Evolutionary conservation across 2,329 filamentous ascomycete genomes (phyloP).

Genomic region (Pseudogymnoascus sp.): DNA sequence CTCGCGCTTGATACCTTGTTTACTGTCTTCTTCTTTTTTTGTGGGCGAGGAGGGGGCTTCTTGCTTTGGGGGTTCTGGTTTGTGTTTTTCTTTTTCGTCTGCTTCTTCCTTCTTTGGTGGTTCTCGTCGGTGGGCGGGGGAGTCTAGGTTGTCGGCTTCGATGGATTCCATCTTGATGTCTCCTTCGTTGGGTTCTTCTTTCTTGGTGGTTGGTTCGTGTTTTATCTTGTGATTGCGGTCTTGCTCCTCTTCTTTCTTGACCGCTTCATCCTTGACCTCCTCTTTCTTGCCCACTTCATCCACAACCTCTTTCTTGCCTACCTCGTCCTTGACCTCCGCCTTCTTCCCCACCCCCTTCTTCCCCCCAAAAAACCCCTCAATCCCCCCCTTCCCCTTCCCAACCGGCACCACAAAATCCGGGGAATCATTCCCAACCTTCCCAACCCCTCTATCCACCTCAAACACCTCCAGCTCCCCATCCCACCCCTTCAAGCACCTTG

Average conservation of each 20-base stretch:
- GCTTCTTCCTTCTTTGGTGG: conserved; percentile 14
- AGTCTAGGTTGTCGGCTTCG: conserved; percentile 19
- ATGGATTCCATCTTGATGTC: conserved; percentile 19
- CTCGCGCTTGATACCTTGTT: conserved; percentile 23
- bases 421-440: conserved; percentile 89
- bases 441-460: conserved; percentile 78
- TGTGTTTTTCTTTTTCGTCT: conserved; percentile 6
- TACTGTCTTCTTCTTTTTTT: conserved; percentile 15
- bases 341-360: conserved; percentile 14
- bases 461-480: too few relatives aligned
- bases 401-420: conserved; percentile 75
- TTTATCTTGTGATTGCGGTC: background rate
- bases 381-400: conserved; percentile 77
- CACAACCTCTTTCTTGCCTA: conserved; percentile 7
- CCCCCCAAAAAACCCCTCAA: conserved; percentile 75
- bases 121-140: conserved; percentile 17
- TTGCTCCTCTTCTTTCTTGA: conserved; percentile 2
- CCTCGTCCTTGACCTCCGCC: conserved; percentile 14
- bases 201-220: background rate
- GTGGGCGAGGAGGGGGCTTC: background rate
- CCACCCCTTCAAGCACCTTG: too few relatives aligned
- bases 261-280: conserved; percentile 12
- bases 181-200: conserved; percentile 17
- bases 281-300: conserved; percentile 13
- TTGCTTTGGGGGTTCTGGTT: background rate